These are phyloP conservation scores for Bryoerythrophyllum caledonicum DNA, from an alignment of 225 moss, liverwort and hornwort species.

Conservation along the genomic window DNA sequence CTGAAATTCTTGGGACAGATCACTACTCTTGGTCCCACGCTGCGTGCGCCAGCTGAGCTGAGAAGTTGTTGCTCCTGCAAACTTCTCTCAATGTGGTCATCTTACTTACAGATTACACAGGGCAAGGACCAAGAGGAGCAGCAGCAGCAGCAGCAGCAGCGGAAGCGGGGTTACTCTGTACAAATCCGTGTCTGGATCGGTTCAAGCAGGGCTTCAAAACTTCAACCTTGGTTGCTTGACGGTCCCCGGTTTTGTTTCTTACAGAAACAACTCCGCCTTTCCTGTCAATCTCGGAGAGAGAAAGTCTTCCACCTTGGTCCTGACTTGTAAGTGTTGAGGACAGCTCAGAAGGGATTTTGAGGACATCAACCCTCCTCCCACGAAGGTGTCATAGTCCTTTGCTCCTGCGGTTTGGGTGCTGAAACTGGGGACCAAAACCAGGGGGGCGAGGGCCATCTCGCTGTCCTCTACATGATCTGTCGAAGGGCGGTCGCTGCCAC, in stretches of 20 bases:
- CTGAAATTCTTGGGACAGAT: slow-evolving; percentile 15
- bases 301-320: background rate
- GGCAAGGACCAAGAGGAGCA: too few relatives aligned
- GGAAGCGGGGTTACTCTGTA: slow-evolving; percentile 23
- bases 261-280: background rate
- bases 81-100: slow-evolving; percentile 16
- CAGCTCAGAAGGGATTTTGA: background rate
- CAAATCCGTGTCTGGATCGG: slow-evolving; percentile 16
- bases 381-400: slow-evolving; percentile 45
- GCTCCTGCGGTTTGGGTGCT: slow-evolving; percentile 57
- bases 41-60: background rate
- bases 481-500: slow-evolving; percentile 50
- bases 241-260: background rate
- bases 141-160: slow-evolving; percentile 9
- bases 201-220: background rate
- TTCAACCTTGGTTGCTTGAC: slow-evolving; percentile 19
- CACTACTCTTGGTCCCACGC: background rate
- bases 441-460: slow-evolving; percentile 57
- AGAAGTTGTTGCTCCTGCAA: slow-evolving; percentile 9
- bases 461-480: slow-evolving; percentile 64
- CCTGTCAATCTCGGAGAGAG: background rate
- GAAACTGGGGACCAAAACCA: slow-evolving; percentile 58
- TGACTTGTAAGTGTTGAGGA: slow-evolving; percentile 5
- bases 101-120: slow-evolving; percentile 39
- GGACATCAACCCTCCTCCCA: background rate